Evolutionary conservation across 805 yeast species (phyloP).

Genomic region (Suhomyces kilbournensis): DNA sequence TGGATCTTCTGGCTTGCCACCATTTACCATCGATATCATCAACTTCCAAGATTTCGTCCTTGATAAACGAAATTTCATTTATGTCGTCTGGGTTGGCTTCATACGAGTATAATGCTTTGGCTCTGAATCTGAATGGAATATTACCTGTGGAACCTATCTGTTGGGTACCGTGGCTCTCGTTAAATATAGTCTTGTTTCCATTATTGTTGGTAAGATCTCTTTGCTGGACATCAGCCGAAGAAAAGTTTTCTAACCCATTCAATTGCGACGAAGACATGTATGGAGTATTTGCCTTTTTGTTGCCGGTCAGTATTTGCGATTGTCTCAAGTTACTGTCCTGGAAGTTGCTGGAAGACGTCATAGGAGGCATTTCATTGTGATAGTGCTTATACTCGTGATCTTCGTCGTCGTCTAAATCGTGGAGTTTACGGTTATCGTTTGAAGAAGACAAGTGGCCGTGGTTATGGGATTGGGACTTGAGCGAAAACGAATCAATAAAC

Average conservation of each 20-base stretch:
- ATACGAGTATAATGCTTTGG: slow-evolving; percentile 82
- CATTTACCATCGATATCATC: slow-evolving; percentile 93
- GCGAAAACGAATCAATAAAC: slow-evolving; percentile 78
- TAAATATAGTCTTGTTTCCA: slow-evolving; percentile 22
- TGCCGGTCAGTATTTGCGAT: slow-evolving; percentile 29
- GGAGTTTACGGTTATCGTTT: slow-evolving; percentile 13
- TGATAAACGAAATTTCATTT: slow-evolving; percentile 84
- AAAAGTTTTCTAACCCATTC: slow-evolving; percentile 59
- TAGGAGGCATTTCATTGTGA: slow-evolving; percentile 10
- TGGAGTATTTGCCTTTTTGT: slow-evolving; percentile 26
- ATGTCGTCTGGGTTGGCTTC: slow-evolving; percentile 90
- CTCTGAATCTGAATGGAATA: slow-evolving; percentile 71
- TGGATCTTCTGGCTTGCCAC: slow-evolving; percentile 94
- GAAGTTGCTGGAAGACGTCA: slow-evolving; percentile 18
- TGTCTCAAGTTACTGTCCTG: slow-evolving; percentile 35
- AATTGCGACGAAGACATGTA: slow-evolving; percentile 54
- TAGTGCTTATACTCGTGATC: slow-evolving; percentile 27
- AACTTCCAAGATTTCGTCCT: slow-evolving; percentile 88
- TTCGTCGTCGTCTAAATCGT: slow-evolving; percentile 14
- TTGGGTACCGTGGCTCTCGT: slow-evolving; percentile 19
- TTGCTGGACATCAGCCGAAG: slow-evolving; percentile 31
- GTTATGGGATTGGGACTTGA: slow-evolving; percentile 40
- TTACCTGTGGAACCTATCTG: slow-evolving; percentile 6
- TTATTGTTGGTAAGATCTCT: slow-evolving; percentile 29
- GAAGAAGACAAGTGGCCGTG: slow-evolving; percentile 33